A percentile compares a stretch with the other conserved stretches of the same genome.
Evolutionary conservation across 495 filamentous ascomycete genomes (phyloP).

Genomic region (Penicillium lagena): DNA sequence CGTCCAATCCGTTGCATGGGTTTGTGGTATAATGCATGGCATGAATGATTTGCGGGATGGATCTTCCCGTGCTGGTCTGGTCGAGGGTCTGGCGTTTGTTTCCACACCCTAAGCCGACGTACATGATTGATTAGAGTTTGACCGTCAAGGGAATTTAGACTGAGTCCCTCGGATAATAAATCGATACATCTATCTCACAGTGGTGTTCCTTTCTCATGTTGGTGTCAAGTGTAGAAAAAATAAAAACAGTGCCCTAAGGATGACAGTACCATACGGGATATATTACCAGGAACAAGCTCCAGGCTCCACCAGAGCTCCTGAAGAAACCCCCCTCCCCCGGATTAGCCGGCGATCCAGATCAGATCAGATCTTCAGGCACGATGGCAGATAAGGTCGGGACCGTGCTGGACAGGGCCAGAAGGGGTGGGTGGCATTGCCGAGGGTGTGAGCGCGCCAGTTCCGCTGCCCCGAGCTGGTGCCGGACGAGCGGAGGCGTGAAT

Average conservation of each 20-base stretch:
- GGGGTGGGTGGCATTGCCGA: neutral
- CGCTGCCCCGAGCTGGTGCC: constrained; percentile 1
- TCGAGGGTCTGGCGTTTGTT: constrained; percentile 28
- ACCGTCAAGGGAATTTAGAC: constrained; percentile 21
- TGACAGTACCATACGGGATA: too few species aligned
- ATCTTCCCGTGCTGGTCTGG: neutral
- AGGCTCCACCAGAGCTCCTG: constrained; percentile 21
- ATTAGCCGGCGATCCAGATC: constrained; percentile 7
- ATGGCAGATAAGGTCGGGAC: constrained; percentile 14
- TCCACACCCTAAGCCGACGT: constrained; percentile 25
- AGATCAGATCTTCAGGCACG: constrained; percentile 6
- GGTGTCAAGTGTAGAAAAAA: neutral
- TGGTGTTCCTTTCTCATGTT: neutral
- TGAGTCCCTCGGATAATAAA: constrained; percentile 24
- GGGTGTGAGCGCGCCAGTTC: neutral
- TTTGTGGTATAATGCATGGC: constrained; percentile 42
- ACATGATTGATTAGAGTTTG: constrained; percentile 28
- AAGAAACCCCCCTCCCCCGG: constrained; percentile 11
- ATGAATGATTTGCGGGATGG: constrained; percentile 35
- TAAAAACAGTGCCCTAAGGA: too few species aligned
- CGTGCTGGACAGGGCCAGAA: constrained; percentile 10
- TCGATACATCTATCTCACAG: too few species aligned
- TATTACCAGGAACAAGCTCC: neutral
- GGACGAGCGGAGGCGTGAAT: neutral
- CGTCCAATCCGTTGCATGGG: constrained; percentile 30